These are phyloP conservation scores for Podospora didyma DNA, from an alignment of 495 filamentous ascomycete genomes.

Conservation along the genomic window DNA sequence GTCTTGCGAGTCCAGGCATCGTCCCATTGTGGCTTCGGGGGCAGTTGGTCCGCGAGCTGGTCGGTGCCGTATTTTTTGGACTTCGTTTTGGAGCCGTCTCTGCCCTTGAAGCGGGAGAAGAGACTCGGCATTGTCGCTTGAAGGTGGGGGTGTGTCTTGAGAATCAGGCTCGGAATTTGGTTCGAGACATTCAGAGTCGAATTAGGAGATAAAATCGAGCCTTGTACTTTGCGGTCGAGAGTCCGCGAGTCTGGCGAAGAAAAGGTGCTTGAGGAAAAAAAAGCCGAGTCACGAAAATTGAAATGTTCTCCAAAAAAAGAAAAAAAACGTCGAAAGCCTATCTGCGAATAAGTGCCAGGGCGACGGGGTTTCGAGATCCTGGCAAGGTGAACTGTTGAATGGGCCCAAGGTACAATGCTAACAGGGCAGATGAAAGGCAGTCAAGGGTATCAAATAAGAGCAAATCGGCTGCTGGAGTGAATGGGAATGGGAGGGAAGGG, in stretches of 20 bases:
- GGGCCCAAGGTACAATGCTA: too few species aligned
- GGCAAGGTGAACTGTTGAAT: too few species aligned
- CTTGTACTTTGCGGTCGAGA: background rate
- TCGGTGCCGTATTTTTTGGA: slow-evolving; percentile 57
- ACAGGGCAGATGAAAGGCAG: background rate
- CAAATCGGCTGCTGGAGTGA: slow-evolving; percentile 3
- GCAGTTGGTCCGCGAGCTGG: slow-evolving; percentile 43
- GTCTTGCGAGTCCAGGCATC: slow-evolving; percentile 86
- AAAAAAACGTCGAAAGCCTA: too few species aligned
- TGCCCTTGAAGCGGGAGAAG: slow-evolving; percentile 72
- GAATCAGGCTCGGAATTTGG: slow-evolving; percentile 12
- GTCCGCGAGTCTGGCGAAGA: background rate
- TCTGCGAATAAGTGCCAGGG: too few species aligned
- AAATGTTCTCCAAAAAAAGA: too few species aligned
- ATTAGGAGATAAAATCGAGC: slow-evolving; percentile 1
- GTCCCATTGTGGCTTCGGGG: slow-evolving; percentile 73
- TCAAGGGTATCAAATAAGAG: slow-evolving; percentile 16
- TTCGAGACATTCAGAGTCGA: slow-evolving; percentile 14
- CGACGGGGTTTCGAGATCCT: too few species aligned
- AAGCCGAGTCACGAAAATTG: too few species aligned
- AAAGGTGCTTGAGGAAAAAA: background rate
- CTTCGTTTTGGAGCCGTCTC: slow-evolving; percentile 58
- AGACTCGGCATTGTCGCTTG: slow-evolving; percentile 52
- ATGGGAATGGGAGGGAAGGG: slow-evolving; percentile 1
- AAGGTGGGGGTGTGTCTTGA: slow-evolving; percentile 10